These are phyloP conservation scores for Exophiala alcalophila DNA, from an alignment of 2,329 filamentous ascomycete species.

Conservation along the genomic window DNA sequence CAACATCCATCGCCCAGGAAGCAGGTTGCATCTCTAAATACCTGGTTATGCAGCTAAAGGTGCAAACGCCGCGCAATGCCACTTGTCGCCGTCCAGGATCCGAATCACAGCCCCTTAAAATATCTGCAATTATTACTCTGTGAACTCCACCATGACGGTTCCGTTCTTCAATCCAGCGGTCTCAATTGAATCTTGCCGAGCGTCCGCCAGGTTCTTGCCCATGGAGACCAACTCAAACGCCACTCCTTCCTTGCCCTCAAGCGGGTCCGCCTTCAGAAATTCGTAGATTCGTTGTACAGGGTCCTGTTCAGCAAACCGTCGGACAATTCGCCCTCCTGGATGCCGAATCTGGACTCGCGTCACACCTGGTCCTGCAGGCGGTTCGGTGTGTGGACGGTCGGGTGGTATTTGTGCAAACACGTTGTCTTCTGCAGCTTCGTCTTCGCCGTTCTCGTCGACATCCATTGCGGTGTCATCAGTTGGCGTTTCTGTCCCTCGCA, in stretches of 20 bases:
- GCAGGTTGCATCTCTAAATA: constrained; percentile 9
- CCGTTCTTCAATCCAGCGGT: constrained; percentile 86
- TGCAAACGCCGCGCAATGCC: constrained; percentile 16
- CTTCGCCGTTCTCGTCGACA: constrained; percentile 39
- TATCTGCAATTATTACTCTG: constrained; percentile 52
- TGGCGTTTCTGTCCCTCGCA: constrained; percentile 54
- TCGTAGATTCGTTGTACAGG: constrained; percentile 83
- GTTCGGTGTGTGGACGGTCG: constrained; percentile 72
- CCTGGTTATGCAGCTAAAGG: no score
- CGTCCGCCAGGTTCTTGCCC: constrained; percentile 79
- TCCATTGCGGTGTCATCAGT: constrained; percentile 39
- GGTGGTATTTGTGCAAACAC: constrained; percentile 70
- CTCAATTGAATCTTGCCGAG: constrained; percentile 69
- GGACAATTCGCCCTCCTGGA: constrained; percentile 77
- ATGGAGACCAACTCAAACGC: constrained; percentile 86
- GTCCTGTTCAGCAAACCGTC: constrained; percentile 76
- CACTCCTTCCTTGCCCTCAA: constrained; percentile 73
- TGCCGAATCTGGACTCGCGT: constrained; percentile 93
- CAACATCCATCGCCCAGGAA: constrained; percentile 1
- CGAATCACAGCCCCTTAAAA: constrained; percentile 1
- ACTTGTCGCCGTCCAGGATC: neutral
- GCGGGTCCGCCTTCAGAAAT: constrained; percentile 86
- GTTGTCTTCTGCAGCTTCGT: constrained; percentile 33
- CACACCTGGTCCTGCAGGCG: constrained; percentile 65
- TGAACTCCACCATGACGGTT: constrained; percentile 91